phyloP scores from a whole-genome alignment of 2,329 filamentous ascomycete species.

The Phaeoacremonium minimum region DNA sequence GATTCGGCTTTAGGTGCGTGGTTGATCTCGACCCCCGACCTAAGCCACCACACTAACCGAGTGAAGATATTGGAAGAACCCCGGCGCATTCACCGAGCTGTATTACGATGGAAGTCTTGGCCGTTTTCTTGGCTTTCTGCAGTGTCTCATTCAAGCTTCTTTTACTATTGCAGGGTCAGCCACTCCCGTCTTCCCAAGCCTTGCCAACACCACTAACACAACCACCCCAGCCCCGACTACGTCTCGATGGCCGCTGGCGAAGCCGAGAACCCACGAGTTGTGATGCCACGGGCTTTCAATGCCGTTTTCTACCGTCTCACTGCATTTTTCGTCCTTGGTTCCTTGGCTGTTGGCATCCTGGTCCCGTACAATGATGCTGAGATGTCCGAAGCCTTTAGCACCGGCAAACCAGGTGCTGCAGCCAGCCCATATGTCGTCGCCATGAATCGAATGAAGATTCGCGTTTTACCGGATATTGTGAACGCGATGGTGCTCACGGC shows the following conservation, averaged over 20 bases:
- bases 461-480: conserved; percentile 53
- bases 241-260: conserved; percentile 53
- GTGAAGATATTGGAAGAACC: conserved; percentile 51
- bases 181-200: background rate
- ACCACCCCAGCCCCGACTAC: conserved; percentile 50
- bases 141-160: conserved; percentile 66
- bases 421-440: conserved; percentile 42
- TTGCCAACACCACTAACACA: background rate
- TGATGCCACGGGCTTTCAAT: conserved; percentile 67
- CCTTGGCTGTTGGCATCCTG: conserved; percentile 55
- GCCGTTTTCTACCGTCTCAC: conserved; percentile 71
- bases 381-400: conserved; percentile 46
- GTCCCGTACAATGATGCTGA: conserved; percentile 54
- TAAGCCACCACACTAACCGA: background rate
- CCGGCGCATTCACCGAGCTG: conserved; percentile 66
- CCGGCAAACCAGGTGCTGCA: conserved; percentile 42
- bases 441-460: conserved; percentile 32
- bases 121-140: conserved; percentile 70
- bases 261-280: conserved; percentile 58
- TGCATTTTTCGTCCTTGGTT: conserved; percentile 66
- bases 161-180: conserved; percentile 56
- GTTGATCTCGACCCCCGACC: background rate
- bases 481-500: conserved; percentile 41
- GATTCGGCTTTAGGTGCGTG: conserved; percentile 64
- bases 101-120: conserved; percentile 63